Base-by-base conservation (phyloP, 768 basidiomycete species). In the Naganishia antarctica region DNA sequence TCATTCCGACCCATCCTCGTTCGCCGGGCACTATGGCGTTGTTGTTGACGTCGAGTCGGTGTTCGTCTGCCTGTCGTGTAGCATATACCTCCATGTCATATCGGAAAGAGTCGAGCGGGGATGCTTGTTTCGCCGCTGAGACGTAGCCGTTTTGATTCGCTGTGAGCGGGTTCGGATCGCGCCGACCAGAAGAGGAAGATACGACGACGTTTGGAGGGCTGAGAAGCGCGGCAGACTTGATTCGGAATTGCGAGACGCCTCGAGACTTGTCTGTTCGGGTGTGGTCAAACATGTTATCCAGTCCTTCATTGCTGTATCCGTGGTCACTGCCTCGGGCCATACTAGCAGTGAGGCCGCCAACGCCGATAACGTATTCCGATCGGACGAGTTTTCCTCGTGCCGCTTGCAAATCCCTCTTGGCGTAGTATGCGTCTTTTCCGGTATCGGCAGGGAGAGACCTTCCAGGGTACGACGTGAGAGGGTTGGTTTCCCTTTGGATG, bases 301-400 rank as follows among this genome's bases (percentile, higher is more conserved):
- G 40, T 2, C 62, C 46, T 57, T 51, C 49, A 41, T 29, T 53
- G 34, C 53, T 57, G 53, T 25, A 23, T 5, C 53, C 53, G 23
- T 57, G 32, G 21, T 57, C 34, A 23, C 41, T 40, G 11, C 31
- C 34, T 29, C 49, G 28, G 26, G 31, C 21, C 50, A 63, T 49
- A 16, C 29, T 25, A 18, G 61, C 65, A 9, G 65, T 66, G 16
- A 67, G 11, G n/a, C 66, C 66, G 21, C 61, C 66, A 16, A 67
- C 18, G 3, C 66, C 66, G 40, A 63, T 46, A 4, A 63, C 61
- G 31, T 37, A 57, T 26, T 57, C 18, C 29, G 61, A 37, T 1
- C 51, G 16, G 40, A 26, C 28, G 25, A 29, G 44, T 26, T n/a
- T 44, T 4, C 16, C 29, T 16, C 28, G 16, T 26, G 50, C 16